These are phyloP conservation scores for Cynara cardunculus DNA, from an alignment of 129 eudicot genomes.

Conservation along the genomic window DNA sequence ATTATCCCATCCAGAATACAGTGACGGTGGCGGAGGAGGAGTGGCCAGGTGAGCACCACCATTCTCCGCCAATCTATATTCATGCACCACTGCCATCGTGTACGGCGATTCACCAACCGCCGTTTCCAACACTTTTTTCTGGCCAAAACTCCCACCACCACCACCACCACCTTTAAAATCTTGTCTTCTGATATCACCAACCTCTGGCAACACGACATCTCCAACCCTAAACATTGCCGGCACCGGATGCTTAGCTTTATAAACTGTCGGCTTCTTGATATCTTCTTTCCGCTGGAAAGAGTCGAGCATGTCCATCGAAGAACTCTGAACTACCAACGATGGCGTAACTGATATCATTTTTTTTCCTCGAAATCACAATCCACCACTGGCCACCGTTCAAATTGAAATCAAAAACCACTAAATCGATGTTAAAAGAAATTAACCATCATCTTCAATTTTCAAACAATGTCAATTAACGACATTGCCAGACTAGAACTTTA, in stretches of 20 bases:
- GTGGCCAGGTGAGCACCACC: conserved; percentile 33
- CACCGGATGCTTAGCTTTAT: conserved; percentile 48
- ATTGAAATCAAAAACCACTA: background rate
- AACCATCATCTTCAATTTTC: conserved; percentile 1
- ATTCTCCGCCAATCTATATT: too few relatives aligned
- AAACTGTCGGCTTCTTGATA: conserved; percentile 53
- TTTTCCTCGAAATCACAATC: background rate
- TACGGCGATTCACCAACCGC: conserved; percentile 57
- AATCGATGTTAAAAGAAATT: background rate
- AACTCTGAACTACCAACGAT: conserved; percentile 53
- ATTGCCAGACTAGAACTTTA: conserved; percentile 24
- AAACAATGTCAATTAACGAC: conserved; percentile 36
- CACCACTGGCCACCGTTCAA: background rate
- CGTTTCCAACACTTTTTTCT: conserved; percentile 36
- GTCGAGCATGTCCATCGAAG: conserved; percentile 88
- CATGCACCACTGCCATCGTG: too few relatives aligned
- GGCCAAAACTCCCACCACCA: conserved; percentile 49
- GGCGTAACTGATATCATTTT: conserved; percentile 47
- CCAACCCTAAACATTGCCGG: too few relatives aligned
- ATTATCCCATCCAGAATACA: conserved; percentile 53
- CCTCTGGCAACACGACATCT: too few relatives aligned
- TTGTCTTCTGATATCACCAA: too few relatives aligned
- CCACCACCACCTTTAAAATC: too few relatives aligned
- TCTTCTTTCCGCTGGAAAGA: conserved; percentile 57
- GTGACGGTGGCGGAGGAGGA: conserved; percentile 11